These are phyloP conservation scores for Imleria badia DNA, from an alignment of 768 basidiomycete genomes.

Conservation along the genomic window DNA sequence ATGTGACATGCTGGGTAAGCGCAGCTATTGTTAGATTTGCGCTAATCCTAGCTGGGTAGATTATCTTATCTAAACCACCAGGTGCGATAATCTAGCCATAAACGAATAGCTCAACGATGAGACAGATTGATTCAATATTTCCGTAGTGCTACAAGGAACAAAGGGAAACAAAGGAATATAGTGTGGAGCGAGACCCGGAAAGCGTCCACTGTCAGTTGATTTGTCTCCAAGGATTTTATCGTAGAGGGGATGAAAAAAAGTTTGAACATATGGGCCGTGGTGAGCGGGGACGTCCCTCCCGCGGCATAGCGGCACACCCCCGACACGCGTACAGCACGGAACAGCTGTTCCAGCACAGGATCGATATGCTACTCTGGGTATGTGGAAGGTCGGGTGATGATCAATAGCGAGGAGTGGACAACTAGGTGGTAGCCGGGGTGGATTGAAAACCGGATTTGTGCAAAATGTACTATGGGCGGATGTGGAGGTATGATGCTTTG, in stretches of 20 bases:
- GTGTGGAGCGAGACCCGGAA: background rate
- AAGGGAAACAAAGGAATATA: background rate
- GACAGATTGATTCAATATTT: background rate
- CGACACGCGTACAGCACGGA: slow-evolving; percentile 7
- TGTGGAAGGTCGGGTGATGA: slow-evolving; percentile 13
- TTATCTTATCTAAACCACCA: slow-evolving; percentile 22
- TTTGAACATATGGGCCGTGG: slow-evolving; percentile 6
- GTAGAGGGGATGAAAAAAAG: background rate
- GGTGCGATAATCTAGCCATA: slow-evolving; percentile 7
- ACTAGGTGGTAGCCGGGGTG: background rate
- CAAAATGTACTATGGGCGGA: background rate
- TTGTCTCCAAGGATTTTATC: background rate
- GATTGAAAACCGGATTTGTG: background rate
- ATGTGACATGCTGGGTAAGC: slow-evolving; percentile 1
- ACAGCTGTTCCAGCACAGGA: slow-evolving; percentile 16
- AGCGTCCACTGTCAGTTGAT: background rate
- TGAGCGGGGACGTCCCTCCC: background rate
- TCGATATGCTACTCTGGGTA: background rate
- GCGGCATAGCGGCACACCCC: background rate
- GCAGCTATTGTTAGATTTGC: slow-evolving; percentile 15
- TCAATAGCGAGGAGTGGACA: slow-evolving; percentile 6
- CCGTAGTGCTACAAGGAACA: background rate
- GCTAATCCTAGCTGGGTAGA: slow-evolving; percentile 4
- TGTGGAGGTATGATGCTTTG: background rate
- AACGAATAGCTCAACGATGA: background rate